Evolutionary conservation across 305 asterid species (phyloP).

Genomic region (Fraxinus velutina): DNA sequence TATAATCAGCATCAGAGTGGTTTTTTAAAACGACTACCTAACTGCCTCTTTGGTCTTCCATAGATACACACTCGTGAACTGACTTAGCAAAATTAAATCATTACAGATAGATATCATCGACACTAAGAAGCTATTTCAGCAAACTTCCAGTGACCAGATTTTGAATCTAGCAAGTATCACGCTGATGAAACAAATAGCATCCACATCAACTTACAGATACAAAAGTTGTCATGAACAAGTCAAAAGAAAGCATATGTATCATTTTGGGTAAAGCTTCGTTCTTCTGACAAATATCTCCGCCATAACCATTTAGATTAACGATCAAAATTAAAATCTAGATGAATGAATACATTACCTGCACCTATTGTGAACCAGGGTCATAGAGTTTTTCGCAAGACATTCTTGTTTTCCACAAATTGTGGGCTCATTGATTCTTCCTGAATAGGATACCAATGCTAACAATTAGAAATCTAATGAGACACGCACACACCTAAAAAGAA

Average conservation of each 20-base stretch:
- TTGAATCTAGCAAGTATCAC: neutral
- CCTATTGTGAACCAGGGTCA: slow-evolving; percentile 90
- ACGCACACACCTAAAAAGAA: neutral
- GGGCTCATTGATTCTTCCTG: slow-evolving; percentile 89
- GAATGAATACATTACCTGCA: slow-evolving; percentile 63
- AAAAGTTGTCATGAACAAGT: neutral
- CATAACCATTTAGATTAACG: neutral
- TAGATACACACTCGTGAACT: neutral
- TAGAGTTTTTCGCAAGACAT: slow-evolving; percentile 78
- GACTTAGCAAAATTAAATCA: neutral
- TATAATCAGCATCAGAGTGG: neutral
- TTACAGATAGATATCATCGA: neutral
- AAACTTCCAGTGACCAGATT: neutral
- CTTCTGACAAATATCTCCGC: slow-evolving; percentile 1
- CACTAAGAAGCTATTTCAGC: slow-evolving; percentile 2
- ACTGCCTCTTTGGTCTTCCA: neutral
- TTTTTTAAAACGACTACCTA: neutral
- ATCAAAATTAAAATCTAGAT: neutral
- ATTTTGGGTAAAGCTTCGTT: neutral
- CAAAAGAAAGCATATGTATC: neutral
- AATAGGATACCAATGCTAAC: slow-evolving; percentile 11
- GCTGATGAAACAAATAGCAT: neutral
- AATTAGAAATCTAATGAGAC: slow-evolving; percentile 4
- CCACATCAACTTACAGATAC: neutral
- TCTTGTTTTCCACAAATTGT: slow-evolving; percentile 71